Evolutionary conservation across 179 eudicot species (phyloP).

Genomic region (Silene vulgaris): DNA sequence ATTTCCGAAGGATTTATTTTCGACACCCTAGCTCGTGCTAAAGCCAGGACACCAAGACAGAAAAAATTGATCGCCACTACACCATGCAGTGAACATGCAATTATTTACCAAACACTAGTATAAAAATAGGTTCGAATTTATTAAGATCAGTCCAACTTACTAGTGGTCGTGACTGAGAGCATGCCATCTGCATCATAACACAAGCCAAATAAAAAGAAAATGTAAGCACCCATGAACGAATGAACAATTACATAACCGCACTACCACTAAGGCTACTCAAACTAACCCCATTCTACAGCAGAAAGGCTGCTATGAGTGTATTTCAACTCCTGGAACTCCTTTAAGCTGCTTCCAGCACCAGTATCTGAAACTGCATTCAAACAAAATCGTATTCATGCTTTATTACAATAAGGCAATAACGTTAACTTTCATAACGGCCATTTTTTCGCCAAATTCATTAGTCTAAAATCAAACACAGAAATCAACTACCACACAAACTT

Average conservation of each 20-base stretch:
- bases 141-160: slow-evolving; percentile 34
- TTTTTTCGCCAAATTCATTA: neutral
- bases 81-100: neutral
- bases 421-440: neutral
- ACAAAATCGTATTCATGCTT: neutral
- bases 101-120: neutral
- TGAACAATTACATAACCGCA: neutral
- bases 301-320: slow-evolving; percentile 18
- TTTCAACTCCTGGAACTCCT: slow-evolving; percentile 51
- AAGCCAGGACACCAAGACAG: too few relatives aligned
- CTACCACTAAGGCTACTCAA: slow-evolving; percentile 11
- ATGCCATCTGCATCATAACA: slow-evolving; percentile 58
- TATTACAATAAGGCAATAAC: neutral
- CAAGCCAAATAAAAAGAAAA: slow-evolving; percentile 18
- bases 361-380: slow-evolving; percentile 67
- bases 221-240: neutral
- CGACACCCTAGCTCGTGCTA: too few relatives aligned
- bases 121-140: neutral
- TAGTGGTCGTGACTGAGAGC: slow-evolving; percentile 59
- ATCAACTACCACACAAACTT: neutral
- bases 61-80: too few relatives aligned
- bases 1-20: neutral
- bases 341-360: slow-evolving; percentile 62
- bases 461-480: neutral
- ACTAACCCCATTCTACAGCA: slow-evolving; percentile 35